A percentile compares a stretch with the other conserved stretches of the same genome.
Conservation (phyloP, 768 basidiomycete genomes). For the Zangia roseola region DNA sequence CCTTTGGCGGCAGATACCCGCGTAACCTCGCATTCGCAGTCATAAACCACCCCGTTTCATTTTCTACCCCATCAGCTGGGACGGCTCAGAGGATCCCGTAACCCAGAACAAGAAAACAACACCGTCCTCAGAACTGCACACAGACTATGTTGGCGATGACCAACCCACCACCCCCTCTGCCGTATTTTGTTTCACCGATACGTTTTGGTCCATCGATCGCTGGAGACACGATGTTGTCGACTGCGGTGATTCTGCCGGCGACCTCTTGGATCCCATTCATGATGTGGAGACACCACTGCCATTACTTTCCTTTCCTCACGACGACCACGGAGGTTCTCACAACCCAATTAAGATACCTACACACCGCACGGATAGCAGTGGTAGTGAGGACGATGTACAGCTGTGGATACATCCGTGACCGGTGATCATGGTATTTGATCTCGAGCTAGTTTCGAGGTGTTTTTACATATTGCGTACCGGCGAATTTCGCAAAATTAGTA, state of each 20-base stretch:
- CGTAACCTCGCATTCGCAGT: constrained; percentile 3
- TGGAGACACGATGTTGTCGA: constrained; percentile 22
- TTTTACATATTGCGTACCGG: background rate
- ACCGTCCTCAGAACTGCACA: background rate
- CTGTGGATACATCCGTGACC: constrained; percentile 16
- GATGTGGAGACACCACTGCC: constrained; percentile 9
- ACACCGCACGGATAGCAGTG: background rate
- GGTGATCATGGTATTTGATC: background rate
- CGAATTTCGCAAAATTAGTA: no score
- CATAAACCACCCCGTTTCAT: constrained; percentile 22
- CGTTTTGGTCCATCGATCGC: constrained; percentile 21
- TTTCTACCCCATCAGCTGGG: constrained; percentile 28
- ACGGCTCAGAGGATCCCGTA: constrained; percentile 17
- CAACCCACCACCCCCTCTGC: constrained; percentile 28
- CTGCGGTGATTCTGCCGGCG: background rate
- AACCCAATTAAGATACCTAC: background rate
- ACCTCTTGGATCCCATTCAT: constrained; percentile 18
- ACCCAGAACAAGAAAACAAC: constrained; percentile 22
- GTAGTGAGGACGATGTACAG: constrained; percentile 11
- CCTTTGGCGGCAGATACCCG: no score
- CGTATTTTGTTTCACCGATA: constrained; percentile 20
- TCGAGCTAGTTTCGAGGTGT: background rate
- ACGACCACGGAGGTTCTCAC: background rate
- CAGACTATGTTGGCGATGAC: constrained; percentile 33
- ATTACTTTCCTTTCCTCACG: constrained; percentile 11